Base-by-base conservation (phyloP, 2,329 filamentous ascomycete genomes). In the Fonsecaea pedrosoi region DNA sequence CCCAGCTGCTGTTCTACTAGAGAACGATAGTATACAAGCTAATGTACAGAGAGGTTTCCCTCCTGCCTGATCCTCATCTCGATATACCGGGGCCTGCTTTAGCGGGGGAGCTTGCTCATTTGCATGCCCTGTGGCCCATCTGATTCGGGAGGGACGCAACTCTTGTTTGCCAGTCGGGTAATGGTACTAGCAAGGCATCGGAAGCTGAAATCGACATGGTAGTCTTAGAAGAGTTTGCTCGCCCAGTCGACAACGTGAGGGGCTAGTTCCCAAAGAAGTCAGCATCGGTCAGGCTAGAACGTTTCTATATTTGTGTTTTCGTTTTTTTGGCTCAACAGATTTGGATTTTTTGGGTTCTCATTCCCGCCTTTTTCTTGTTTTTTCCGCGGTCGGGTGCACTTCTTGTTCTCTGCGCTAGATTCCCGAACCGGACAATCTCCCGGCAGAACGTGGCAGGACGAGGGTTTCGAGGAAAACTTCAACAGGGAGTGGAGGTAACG, bases 181-280 rank as follows among this genome's bases (percentile, higher is more conserved):
- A n/a, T 21, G 7, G 18, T 48, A 15, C 38, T 42, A 15, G 10
- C 38, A 42, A 5, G 38, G 38, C n/a, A 21, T 48, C n/a, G 42
- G 2, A 21, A 48, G 6, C 7, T 18, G 18, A 10, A 50, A 50
- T 25, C 15, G 9, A 10, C 6, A 12, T 6, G 45, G 45, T n/a
- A 15, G 34, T 59, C 72, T 78, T 78, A 83, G 58, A 83, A 78
- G 65, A 83, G 76, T 72, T 80, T 82, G 71, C 77, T 77, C 62
- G 81, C 78, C 72, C 82, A 83, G 66, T 84, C 80, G 64, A 84
- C 75, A 60, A 81, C 80, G 73, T 84, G 83, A 58, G 82, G 82
- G 54, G 82, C 82, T 84, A 62, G 10, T 18, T 32, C 13, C 13
- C 60, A 32, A 5, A 54, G 25, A 48, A 55, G 32, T 10, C 7